Base-by-base conservation (phyloP, 2,329 filamentous ascomycete species). In the Penicillium hordei region DNA sequence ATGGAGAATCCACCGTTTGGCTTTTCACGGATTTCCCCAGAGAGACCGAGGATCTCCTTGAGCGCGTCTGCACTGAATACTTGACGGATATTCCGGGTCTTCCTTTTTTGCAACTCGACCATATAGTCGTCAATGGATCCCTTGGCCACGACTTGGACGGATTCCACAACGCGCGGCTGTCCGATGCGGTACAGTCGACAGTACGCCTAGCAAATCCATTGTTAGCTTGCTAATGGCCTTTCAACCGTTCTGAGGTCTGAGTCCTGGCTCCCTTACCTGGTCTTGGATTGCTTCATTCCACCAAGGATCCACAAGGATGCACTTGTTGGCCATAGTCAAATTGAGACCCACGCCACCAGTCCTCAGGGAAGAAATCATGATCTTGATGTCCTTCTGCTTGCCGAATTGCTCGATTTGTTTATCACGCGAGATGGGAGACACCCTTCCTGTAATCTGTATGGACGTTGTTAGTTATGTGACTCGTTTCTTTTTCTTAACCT, bases 261-360 rank as follows among this genome's bases (percentile, higher is more conserved):
- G 2, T 19, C 1, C 2, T 3, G 23, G 12, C 7, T 38, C 21
- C n/a, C 43, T 38, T 38, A 57, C 55, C 29, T 57, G 55, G 13
- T 53, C 12, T 10, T 57, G 48, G 1, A 48, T 42, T 9, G 42
- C 55, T 6, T 23, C 49, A 42, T 57, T 57, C 55, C 55, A 57
- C 55, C 55, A 57, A 5, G 34, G 55, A 34, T 57, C 55, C 19
- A 46, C 33, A 9, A 57, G 44, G 33, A 57, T 53, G 13, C 49
- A 57, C 19, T 57, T 57, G 23, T 54, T 57, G 0, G 49, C 49
- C 33, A 53, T 53, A 0, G 49, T 54, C 19, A 57, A 12, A 15
- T 48, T 42, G 23, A 57, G 43, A 36, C 55, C 55, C 12, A 53
- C 23, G 17, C 49, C 55, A 2, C 55, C 55, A 19, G 34, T 42